These are phyloP conservation scores for Cutaneotrichosporon sp. DNA, from an alignment of 1,284 basidiomycete species.

Conservation along the genomic window DNA sequence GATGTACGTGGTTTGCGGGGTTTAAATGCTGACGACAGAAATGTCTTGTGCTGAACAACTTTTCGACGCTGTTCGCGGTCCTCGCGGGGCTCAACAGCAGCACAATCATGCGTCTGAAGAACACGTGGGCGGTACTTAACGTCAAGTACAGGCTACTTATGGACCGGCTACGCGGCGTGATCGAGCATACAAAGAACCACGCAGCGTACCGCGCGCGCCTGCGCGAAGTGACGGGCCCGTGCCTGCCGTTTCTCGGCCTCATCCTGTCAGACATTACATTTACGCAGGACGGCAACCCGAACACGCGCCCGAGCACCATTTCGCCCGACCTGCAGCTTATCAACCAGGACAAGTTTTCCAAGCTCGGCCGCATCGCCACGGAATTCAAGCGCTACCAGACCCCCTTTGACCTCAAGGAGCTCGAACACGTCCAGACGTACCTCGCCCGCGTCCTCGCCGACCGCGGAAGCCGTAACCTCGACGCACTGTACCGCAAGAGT, in stretches of 20 bases:
- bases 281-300: conserved; percentile 89
- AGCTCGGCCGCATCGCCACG: conserved; percentile 79
- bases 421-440: conserved; percentile 43
- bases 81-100: conserved; percentile 92
- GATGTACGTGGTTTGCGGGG: conserved; percentile 63
- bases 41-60: conserved; percentile 86
- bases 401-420: conserved; percentile 46
- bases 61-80: conserved; percentile 92
- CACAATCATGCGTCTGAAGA: conserved; percentile 83
- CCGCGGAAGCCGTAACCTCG: conserved; percentile 42
- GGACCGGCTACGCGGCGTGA: conserved; percentile 73
- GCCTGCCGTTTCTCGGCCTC: conserved; percentile 81
- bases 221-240: conserved; percentile 75
- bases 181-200: conserved; percentile 68
- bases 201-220: conserved; percentile 75
- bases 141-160: conserved; percentile 77
- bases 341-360: conserved; percentile 94
- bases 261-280: conserved; percentile 66
- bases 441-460: conserved; percentile 41
- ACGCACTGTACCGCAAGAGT: conserved; percentile 47
- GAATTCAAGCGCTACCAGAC: conserved; percentile 90
- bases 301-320: conserved; percentile 70
- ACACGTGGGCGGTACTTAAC: conserved; percentile 85
- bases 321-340: conserved; percentile 73
- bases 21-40: conserved; percentile 58